A percentile compares a stretch with the other conserved stretches of the same genome.
phyloP scores from a whole-genome alignment of 2,329 filamentous ascomycete genomes.

The Paraphoma sp. region DNA sequence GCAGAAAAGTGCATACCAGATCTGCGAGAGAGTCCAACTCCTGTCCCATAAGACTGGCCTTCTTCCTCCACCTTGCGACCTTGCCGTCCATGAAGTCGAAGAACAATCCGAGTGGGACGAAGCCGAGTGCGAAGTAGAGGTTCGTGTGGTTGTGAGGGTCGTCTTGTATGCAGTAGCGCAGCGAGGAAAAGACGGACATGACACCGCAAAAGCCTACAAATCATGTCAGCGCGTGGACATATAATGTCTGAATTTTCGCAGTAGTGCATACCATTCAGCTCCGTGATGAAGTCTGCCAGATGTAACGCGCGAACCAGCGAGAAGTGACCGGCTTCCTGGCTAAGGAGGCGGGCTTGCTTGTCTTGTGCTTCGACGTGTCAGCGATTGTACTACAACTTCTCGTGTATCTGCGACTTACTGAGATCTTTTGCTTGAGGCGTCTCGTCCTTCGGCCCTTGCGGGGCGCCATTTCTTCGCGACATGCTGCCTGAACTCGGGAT shows the following conservation, averaged over 20 bases:
- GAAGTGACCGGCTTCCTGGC: constrained; percentile 75
- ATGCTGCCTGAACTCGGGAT: constrained; percentile 49
- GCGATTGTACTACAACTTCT: background rate
- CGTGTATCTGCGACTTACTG: constrained; percentile 43
- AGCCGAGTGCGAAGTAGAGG: constrained; percentile 81
- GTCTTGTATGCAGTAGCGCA: constrained; percentile 87
- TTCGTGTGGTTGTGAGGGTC: constrained; percentile 67
- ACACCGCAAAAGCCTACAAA: constrained; percentile 78
- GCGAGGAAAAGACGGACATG: constrained; percentile 93
- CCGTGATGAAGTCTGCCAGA: constrained; percentile 82
- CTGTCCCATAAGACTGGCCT: constrained; percentile 97
- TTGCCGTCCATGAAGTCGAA: constrained; percentile 99
- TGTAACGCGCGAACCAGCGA: constrained; percentile 68
- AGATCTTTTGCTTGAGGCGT: constrained; percentile 47
- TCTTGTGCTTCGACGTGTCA: constrained; percentile 62
- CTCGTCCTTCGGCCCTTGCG: constrained; percentile 56
- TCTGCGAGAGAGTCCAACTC: constrained; percentile 96
- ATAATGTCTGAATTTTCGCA: background rate
- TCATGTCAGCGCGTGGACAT: constrained; percentile 1
- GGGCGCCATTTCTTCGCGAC: constrained; percentile 67
- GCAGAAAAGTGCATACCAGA: constrained; percentile 66
- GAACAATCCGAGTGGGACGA: constrained; percentile 87
- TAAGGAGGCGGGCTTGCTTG: constrained; percentile 78
- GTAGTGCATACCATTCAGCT: constrained; percentile 68
- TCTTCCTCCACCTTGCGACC: constrained; percentile 94